These are phyloP conservation scores for Bassia scoparia DNA, from an alignment of 148 eudicot species.

Conservation along the genomic window DNA sequence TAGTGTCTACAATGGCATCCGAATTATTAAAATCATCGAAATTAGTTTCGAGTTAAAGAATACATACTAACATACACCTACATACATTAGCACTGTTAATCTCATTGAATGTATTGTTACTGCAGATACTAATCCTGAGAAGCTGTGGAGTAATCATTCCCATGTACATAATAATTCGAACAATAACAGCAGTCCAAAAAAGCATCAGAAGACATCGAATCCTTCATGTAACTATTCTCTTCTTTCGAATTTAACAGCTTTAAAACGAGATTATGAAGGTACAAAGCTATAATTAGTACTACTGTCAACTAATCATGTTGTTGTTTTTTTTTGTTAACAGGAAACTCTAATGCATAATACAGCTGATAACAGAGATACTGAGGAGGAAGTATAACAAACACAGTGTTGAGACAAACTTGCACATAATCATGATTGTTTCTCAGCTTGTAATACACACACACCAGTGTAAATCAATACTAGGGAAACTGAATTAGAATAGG, in stretches of 20 bases:
- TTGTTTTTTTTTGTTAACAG: neutral
- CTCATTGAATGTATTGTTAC: neutral
- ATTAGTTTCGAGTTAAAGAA: too few species aligned
- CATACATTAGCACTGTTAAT: neutral
- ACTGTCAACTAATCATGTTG: conserved; percentile 4
- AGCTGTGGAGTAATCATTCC: conserved; percentile 68
- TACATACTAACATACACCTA: too few species aligned
- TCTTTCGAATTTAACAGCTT: neutral
- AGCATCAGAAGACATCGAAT: conserved; percentile 41
- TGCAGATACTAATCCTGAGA: conserved; percentile 58
- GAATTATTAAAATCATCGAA: too few species aligned
- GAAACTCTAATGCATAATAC: conserved; percentile 17
- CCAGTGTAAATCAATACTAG: conserved; percentile 22
- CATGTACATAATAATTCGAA: conserved; percentile 57
- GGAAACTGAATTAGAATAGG: neutral
- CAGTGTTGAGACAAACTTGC: neutral
- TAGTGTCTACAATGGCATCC: neutral
- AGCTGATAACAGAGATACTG: conserved; percentile 5
- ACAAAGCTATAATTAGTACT: neutral
- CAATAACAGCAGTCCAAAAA: conserved; percentile 43
- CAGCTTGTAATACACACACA: conserved; percentile 1
- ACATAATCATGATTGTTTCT: neutral
- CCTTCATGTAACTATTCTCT: conserved; percentile 25
- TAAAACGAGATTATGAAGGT: neutral
- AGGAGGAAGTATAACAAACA: conserved; percentile 15